Evolutionary conservation across 495 filamentous ascomycete species (phyloP).

Genomic region (Tuber aestivum): DNA sequence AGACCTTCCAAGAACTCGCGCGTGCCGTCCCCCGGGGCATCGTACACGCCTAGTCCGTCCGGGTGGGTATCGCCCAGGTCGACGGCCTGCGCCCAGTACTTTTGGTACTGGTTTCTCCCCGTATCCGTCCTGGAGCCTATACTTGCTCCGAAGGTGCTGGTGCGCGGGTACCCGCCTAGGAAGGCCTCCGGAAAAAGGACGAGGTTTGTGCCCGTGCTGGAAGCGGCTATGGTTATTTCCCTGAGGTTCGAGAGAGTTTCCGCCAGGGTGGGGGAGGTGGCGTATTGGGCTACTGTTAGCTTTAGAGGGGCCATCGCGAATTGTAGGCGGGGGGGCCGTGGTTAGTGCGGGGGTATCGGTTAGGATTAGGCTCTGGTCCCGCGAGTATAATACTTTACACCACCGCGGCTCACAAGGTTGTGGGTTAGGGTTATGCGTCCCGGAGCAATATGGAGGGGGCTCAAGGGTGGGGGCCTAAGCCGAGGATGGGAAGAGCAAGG

Average conservation of each 20-base stretch:
- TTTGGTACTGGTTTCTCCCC: constrained; percentile 77
- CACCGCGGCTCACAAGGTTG: not conserved
- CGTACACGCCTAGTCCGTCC: constrained; percentile 41
- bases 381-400: no score
- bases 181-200: constrained; percentile 91
- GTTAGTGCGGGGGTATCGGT: not conserved
- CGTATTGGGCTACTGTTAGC: constrained; percentile 71
- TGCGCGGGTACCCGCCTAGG: constrained; percentile 85
- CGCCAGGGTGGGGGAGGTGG: constrained; percentile 58
- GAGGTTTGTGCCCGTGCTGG: constrained; percentile 57
- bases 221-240: constrained; percentile 51
- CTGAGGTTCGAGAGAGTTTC: constrained; percentile 63
- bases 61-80: constrained; percentile 74
- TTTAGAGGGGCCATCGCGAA: constrained; percentile 48
- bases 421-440: not conserved
- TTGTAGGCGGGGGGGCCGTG: not conserved
- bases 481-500: not conserved
- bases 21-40: constrained; percentile 67
- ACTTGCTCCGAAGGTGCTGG: constrained; percentile 66
- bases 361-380: not conserved
- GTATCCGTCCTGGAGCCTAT: constrained; percentile 61
- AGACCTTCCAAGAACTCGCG: constrained; percentile 70
- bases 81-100: constrained; percentile 70
- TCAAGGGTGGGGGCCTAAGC: not conserved
- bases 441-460: not conserved